Base-by-base conservation (phyloP, 768 basidiomycete species). In the Xerocomus brunneocitrinus region DNA sequence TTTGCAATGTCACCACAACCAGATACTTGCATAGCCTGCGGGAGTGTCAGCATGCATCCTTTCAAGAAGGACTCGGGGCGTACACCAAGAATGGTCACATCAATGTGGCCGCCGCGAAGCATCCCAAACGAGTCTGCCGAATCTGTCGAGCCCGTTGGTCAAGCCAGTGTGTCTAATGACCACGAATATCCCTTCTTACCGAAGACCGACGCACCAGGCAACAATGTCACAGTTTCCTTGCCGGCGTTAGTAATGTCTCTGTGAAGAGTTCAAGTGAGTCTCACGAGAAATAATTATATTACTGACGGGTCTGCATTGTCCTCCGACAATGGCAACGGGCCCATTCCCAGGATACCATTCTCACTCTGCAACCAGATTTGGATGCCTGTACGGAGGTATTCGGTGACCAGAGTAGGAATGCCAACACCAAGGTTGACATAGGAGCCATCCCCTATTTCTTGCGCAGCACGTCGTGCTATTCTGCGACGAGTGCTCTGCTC, bases 201-300 rank as follows among this genome's bases (percentile, higher is more conserved):
- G 64, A 98, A 97, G 9, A 91, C 75, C 7, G 92, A 85, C 24
- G 92, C 89, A 24, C 93, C 93, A 32, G 93, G 92, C 25, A 95
- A 75, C 9, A 98, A 76, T 4, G 94, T 93, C 38, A 95, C 87
- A 5, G 91, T 93, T 71, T 95, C 91, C 69, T 95, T 95, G 13
- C 93, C 91, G 36, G 91, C 91, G 60, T 95, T 95, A 64, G 93
- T 89, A 59, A 94, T 79, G 69, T 95, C 92, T 27, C 87, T 89
- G 54, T 3, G 53, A 48, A 40, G 54, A 79, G 79, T 31, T 81
- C 19, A 39, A 47, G 58, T 57, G 6, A 50, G 12, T 45, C 34
- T 9, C 32, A 34, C 32, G 16, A 24, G 31, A 32, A 32, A 48
- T 43, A 14, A 39, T 12, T 30, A 36, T 13, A 9, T 9, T 41